Evolutionary conservation across 352 stramenopile species (phyloP), one percentile per base, ranked within the genome.

Genomic region (Globisporangium apiculatum): DNA sequence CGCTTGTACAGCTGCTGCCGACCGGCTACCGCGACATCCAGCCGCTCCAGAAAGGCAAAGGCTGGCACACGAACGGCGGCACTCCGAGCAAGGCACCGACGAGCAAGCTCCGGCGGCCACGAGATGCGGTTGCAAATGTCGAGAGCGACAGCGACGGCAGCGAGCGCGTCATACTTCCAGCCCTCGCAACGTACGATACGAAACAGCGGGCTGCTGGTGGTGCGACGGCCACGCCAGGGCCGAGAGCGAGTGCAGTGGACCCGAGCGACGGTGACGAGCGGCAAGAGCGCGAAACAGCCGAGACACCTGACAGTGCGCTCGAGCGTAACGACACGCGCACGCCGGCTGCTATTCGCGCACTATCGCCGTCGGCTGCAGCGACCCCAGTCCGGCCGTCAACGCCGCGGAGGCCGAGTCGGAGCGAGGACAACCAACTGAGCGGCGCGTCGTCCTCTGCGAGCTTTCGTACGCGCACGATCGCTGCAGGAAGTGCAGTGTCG

Each of bases 11-110:
- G 36, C 58, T 86, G 1, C 55, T 87, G 41, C 77, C 79, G 2
- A 87, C 72, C 2, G 79, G 79, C 0, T 87, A 87, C 55, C 75
- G 77, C 45, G 75, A 87, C 53, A 74, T 89, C n/a, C 75, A 87
- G 48, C 79, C 73, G 8, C 78, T 89, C 64, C 76, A 85, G 37
- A 81, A 78, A 35, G 79, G 76, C 52, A 68, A 79, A 63, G 75
- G 75, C 9, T 89, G 79, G 77, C 79, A 87, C 58, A 65, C 67
- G 52, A 89, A 89, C 24, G 24, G 24, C 37, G 79, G 79, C 8
- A 66, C 18, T 51, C 55, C 41, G 46, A n/a, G 17, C 48, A 17
- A 62, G 46, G 43, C 48, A 42, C 67, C 52, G 48, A 36, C 38
- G 8, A 56, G 54, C 47, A 81, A 65, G 40, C 55, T 65, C 24